These are phyloP conservation scores for Bidens hawaiensis DNA, from an alignment of 140 eudicot species.

Conservation along the genomic window DNA sequence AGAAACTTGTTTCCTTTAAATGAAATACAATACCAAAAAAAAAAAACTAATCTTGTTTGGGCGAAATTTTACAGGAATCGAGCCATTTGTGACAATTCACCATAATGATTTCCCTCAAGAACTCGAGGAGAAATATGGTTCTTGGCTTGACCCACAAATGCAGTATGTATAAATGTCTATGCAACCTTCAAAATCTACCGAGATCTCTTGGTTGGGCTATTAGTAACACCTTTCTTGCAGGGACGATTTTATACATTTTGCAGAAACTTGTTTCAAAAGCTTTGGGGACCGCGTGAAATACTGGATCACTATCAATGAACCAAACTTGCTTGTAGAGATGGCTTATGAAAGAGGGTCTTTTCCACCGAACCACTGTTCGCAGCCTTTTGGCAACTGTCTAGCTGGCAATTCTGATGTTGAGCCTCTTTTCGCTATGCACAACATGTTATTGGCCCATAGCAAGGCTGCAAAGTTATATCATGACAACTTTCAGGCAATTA, in stretches of 20 bases:
- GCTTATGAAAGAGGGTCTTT: slow-evolving; percentile 32
- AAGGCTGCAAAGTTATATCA: slow-evolving; percentile 60
- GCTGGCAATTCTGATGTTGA: slow-evolving; percentile 65
- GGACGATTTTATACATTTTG: slow-evolving; percentile 66
- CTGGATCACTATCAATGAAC: slow-evolving; percentile 72
- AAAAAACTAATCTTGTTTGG: not conserved
- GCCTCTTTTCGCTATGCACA: slow-evolving; percentile 58
- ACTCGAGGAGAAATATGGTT: slow-evolving; percentile 60
- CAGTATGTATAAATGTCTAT: slow-evolving; percentile 39
- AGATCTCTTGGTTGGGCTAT: not conserved
- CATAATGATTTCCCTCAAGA: slow-evolving; percentile 72
- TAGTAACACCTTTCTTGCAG: slow-evolving; percentile 26
- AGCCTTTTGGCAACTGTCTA: slow-evolving; percentile 62
- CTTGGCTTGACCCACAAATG: slow-evolving; percentile 74
- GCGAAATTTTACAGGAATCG: slow-evolving; percentile 39
- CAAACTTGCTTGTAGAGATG: slow-evolving; percentile 37
- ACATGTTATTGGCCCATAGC: slow-evolving; percentile 69
- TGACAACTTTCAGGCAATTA: slow-evolving; percentile 49
- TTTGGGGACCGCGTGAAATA: slow-evolving; percentile 78
- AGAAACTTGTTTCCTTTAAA: slow-evolving; percentile 12
- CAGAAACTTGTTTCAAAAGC: slow-evolving; percentile 53
- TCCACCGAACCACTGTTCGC: slow-evolving; percentile 75
- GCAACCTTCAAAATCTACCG: not conserved
- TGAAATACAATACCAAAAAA: no score
- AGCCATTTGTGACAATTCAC: slow-evolving; percentile 80